Percentiles rank a stretch among this genome's conserved stretches.
phyloP scores from a whole-genome alignment of 495 filamentous ascomycete species.

The Penicillium psychrofluorescens region DNA sequence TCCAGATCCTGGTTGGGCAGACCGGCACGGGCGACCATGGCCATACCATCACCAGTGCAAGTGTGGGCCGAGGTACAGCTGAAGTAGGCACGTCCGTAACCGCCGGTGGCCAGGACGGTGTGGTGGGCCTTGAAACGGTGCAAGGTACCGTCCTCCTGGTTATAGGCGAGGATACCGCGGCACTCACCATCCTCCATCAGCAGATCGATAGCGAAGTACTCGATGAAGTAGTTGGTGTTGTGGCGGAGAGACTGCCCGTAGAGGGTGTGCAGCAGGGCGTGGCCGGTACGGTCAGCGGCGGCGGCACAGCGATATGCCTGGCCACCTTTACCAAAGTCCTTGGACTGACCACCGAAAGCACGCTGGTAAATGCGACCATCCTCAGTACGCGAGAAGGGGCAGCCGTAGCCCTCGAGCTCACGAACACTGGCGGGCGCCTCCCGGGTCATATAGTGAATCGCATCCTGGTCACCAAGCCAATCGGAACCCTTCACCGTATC shows the following conservation, averaged over 20 bases:
- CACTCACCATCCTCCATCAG: conserved; percentile 96
- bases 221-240: conserved; percentile 99
- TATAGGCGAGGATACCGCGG: conserved; percentile 92
- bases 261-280: conserved; percentile 93
- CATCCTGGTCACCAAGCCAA: conserved; percentile 98
- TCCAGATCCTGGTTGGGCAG: conserved; percentile 98
- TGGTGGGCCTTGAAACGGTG: conserved; percentile 94
- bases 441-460: conserved; percentile 98
- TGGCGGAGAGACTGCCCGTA: conserved; percentile 95
- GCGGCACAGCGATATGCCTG: conserved; percentile 96
- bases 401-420: conserved; percentile 95
- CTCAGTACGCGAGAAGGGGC: conserved; percentile 95
- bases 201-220: conserved; percentile 94
- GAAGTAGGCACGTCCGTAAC: conserved; percentile 96
- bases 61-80: conserved; percentile 96
- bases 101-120: conserved; percentile 92
- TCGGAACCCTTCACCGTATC: conserved; percentile 98
- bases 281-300: conserved; percentile 90
- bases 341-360: conserved; percentile 94
- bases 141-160: conserved; percentile 95
- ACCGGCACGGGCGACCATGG: conserved; percentile 95
- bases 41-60: conserved; percentile 97
- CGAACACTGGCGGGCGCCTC: conserved; percentile 88
- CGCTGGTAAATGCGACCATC: conserved; percentile 97
- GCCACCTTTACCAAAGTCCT: conserved; percentile 90